Base-by-base conservation (phyloP, 129 eudicot genomes). In the Arctium lappa region DNA sequence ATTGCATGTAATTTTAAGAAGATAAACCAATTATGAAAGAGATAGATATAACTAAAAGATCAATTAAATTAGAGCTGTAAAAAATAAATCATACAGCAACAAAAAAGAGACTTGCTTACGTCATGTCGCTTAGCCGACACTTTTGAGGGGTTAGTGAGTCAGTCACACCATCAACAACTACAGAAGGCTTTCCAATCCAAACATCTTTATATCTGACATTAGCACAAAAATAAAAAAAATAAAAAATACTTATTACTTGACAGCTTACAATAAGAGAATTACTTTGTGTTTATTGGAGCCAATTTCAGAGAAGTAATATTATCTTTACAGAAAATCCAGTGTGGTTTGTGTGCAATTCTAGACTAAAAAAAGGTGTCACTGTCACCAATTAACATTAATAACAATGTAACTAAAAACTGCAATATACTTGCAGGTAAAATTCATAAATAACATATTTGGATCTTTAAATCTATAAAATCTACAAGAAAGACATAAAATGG, bases 51-150 rank as follows among this genome's bases (percentile, higher is more conserved):
- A 29, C 18, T 40, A 70, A 37, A 42, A 32, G 34, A 4, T 56
- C 40, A 27, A 53, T 46, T 48, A 68, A 33, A 13, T 42, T 18
- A 12, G 42, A 62, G 27, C 73, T 37, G 60, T 37, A 8, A 9
- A 27, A 63, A 37, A 63, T 38, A 38, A 65, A 38, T 38, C 22
- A 78, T 22, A 78, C 73, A 78, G 62, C 15, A 56, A 56, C 65
- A 56, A 16, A 18, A 48, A 53, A 38, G 5, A 72, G 5, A 27
- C 65, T 63, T 29, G 85, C 90, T 84, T 82, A 94, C 98, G 99
- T 95, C 22, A 85, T 79, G 80, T 93, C 97, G 34, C 92, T 80
- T 71, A 95, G 87, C 72, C 99, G 90, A 80, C 97, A 95, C 80
- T 22, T 81, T 10, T 93, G 97, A 76, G 99, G 99, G 80, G 18